phyloP scores from a whole-genome alignment of 177 flowering plant species.

The Tripterygium wilfordii region DNA sequence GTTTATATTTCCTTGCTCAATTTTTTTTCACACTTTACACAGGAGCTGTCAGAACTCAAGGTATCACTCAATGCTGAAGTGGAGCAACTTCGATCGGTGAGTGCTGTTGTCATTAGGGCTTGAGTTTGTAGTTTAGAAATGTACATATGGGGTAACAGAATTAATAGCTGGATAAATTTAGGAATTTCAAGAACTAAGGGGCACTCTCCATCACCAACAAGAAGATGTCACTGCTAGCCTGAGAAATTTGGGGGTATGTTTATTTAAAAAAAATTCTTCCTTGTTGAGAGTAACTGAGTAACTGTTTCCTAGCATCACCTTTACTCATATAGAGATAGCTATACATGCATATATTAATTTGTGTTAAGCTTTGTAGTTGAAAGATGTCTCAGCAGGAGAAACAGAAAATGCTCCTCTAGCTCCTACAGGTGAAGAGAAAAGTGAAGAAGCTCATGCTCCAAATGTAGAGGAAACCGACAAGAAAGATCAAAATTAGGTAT shows the following conservation, averaged over 20 bases:
- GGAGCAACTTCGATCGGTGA: constrained; percentile 76
- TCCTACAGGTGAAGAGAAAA: constrained; percentile 19
- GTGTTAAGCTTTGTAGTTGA: constrained; percentile 36
- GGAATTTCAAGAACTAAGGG: constrained; percentile 91
- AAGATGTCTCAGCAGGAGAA: constrained; percentile 35
- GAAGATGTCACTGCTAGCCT: constrained; percentile 82
- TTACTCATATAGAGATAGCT: no score
- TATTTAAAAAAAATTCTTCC: not conserved
- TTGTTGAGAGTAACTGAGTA: no score
- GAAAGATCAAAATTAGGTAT: constrained; percentile 21
- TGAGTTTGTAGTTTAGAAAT: no score
- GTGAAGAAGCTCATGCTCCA: constrained; percentile 18
- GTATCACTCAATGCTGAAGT: constrained; percentile 80
- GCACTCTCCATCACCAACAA: constrained; percentile 85
- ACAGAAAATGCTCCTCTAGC: constrained; percentile 17
- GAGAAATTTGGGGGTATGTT: constrained; percentile 59
- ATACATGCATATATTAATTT: no score
- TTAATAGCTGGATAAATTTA: constrained; percentile 17
- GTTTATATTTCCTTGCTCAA: not conserved
- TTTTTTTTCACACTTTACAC: constrained; percentile 6
- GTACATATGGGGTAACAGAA: no score
- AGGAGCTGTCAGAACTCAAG: constrained; percentile 91
- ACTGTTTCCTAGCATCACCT: not conserved
- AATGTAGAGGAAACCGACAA: constrained; percentile 16
- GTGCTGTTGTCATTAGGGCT: constrained; percentile 12